A percentile compares a stretch with the other conserved stretches of the same genome.
These are phyloP conservation scores for Melaleuca alternifolia DNA, from an alignment of 345 rosid genomes.

Conservation along the genomic window DNA sequence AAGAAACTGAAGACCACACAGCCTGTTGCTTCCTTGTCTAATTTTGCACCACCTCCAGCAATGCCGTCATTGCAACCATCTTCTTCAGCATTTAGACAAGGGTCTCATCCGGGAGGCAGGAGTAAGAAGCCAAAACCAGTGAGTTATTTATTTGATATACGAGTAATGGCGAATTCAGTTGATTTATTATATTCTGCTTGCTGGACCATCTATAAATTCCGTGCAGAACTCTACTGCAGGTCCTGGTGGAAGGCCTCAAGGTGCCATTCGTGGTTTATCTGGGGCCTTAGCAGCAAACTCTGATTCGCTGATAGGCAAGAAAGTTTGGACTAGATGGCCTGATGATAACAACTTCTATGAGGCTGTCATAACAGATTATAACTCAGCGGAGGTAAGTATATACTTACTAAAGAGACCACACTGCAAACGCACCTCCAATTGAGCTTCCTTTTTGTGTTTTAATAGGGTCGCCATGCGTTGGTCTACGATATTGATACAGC, in stretches of 20 bases:
- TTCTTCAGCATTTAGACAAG: constrained; percentile 63
- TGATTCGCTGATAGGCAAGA: constrained; percentile 69
- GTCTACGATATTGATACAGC: constrained; percentile 76
- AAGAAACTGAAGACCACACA: constrained; percentile 82
- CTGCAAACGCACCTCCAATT: constrained; percentile 3
- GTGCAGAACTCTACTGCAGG: constrained; percentile 62
- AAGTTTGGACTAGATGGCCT: constrained; percentile 99
- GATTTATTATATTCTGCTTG: constrained; percentile 4
- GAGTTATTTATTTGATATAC: constrained; percentile 16
- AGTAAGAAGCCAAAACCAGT: constrained; percentile 84
- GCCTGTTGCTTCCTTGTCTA: constrained; percentile 66
- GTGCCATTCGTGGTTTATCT: constrained; percentile 27
- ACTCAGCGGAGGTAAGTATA: constrained; percentile 40
- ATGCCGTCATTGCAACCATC: constrained; percentile 76
- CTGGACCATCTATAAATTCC: constrained; percentile 32
- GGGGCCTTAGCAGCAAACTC: constrained; percentile 44
- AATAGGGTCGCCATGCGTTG: constrained; percentile 83
- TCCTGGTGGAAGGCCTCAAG: constrained; percentile 57
- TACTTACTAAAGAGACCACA: background rate
- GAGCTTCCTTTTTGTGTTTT: constrained; percentile 11
- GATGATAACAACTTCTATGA: constrained; percentile 84
- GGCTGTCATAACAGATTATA: constrained; percentile 76
- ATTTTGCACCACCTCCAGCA: constrained; percentile 70
- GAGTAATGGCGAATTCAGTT: background rate
- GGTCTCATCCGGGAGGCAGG: constrained; percentile 56